Base-by-base conservation (phyloP, 1,284 basidiomycete genomes). In the Ceratobasidium sp. region DNA sequence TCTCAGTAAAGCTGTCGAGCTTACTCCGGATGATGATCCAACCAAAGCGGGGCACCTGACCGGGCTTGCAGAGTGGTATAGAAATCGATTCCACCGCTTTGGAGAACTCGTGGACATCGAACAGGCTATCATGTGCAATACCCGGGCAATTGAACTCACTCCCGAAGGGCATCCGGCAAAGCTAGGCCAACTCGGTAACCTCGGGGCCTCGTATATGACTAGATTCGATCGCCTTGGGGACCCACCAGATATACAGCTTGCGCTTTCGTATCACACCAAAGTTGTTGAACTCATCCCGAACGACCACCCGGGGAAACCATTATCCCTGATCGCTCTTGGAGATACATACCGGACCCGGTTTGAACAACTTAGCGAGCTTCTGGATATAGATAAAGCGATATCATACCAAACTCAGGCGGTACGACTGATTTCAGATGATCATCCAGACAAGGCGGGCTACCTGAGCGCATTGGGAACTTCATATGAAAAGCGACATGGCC, bases 21-120 rank as follows among this genome's bases (percentile, higher is more conserved):
- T 52, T 15, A 52, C 60, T 27, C 47, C 60, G 12, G 13, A 64
- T 8, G 32, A 27, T 29, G 47, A 64, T 35, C 17, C 31, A 27
- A 34, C 50, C 2, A 50, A 12, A 34, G 32, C 45, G 15, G 20
- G 15, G 4, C 3, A 17, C 29, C 45, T 52, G 1, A 29, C 5
- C 29, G 52, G 40, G 32, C 22, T 64, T 2, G 60, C 47, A 34
- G 25, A 4, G 7, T 64, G 47, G 8, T 34, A 50, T 32, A 2
- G 34, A 8, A 10, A 20, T 34, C 25, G 60, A 27, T 64, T 25
- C 34, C 6, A 38, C 3, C 47, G 13, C 32, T 4, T 52, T 3
- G n/a, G 31, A 5, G 62, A 67, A 12, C 15, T 17, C 13, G 25
- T 7, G 13, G 62, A 54, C 25, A 13, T 67, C 29, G 62, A 27